phyloP scores from a whole-genome alignment of 371 early-diverging fungal genomes.

The Dipsacomyces acuminosporus region DNA sequence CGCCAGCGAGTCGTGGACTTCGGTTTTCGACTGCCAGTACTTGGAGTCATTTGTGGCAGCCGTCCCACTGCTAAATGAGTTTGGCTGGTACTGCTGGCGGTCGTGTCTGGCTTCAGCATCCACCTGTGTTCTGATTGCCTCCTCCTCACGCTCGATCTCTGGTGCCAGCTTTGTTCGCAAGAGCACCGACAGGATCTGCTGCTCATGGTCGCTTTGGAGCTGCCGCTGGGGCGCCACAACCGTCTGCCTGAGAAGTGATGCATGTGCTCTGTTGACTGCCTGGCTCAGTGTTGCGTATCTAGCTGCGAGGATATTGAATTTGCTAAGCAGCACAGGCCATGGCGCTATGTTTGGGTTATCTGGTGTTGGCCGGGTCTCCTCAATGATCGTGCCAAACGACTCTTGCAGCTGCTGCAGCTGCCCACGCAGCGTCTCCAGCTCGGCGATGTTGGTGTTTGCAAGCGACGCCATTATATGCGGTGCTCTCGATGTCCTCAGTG shows the following conservation, averaged over 20 bases:
- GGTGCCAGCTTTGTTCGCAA: slow-evolving; percentile 63
- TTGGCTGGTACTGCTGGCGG: slow-evolving; percentile 1
- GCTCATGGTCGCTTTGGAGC: slow-evolving; percentile 56
- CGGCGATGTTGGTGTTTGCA: slow-evolving; percentile 44
- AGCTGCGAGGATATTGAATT: slow-evolving; percentile 64
- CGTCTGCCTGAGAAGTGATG: slow-evolving; percentile 50
- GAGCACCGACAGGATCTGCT: slow-evolving; percentile 55
- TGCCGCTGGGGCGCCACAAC: slow-evolving; percentile 57
- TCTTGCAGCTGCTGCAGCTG: slow-evolving; percentile 63
- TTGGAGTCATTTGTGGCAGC: neutral
- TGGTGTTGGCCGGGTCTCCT: slow-evolving; percentile 39
- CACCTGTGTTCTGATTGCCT: slow-evolving; percentile 52
- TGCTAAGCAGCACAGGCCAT: slow-evolving; percentile 53
- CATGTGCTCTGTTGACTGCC: slow-evolving; percentile 51
- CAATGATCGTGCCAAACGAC: slow-evolving; percentile 46
- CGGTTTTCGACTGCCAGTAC: slow-evolving; percentile 6
- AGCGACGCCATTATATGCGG: no score
- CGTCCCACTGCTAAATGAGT: neutral
- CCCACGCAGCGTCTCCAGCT: slow-evolving; percentile 55
- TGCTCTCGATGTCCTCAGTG: no score
- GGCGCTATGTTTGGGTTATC: slow-evolving; percentile 32
- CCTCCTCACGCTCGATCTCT: slow-evolving; percentile 58
- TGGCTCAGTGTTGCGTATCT: slow-evolving; percentile 54
- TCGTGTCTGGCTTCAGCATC: slow-evolving; percentile 29
- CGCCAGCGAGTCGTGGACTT: slow-evolving; percentile 37